These are phyloP conservation scores for Escovopsis sp. DNA, from an alignment of 2,329 filamentous ascomycete genomes.

Conservation along the genomic window DNA sequence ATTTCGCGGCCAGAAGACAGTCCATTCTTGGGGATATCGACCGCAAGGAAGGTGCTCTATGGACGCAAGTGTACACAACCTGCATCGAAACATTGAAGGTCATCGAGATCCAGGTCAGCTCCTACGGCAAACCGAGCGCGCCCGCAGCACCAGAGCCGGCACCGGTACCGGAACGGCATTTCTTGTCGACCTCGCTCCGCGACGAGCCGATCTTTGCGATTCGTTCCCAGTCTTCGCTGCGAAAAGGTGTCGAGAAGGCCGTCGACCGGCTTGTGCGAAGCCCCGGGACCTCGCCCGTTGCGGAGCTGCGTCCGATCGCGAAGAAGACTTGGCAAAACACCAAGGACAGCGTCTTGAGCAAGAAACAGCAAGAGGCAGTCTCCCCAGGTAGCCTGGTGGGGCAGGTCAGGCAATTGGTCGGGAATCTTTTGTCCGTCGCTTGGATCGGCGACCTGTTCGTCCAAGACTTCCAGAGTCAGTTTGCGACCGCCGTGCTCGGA, in stretches of 20 bases:
- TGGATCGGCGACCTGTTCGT: conserved; percentile 55
- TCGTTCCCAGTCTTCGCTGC: conserved; percentile 22
- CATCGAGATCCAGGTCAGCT: conserved; percentile 53
- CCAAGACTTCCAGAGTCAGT: conserved; percentile 49
- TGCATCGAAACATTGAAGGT: conserved; percentile 56
- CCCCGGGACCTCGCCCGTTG: conserved; percentile 32
- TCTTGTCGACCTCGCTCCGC: conserved; percentile 25
- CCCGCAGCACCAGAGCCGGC: conserved; percentile 18
- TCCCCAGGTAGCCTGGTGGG: conserved; percentile 33
- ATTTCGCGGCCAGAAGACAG: conserved; percentile 60
- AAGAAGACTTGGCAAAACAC: conserved; percentile 34
- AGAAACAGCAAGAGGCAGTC: conserved; percentile 40
- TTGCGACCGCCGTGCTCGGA: conserved; percentile 56
- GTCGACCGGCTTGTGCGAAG: conserved; percentile 29
- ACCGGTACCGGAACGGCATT: conserved; percentile 17
- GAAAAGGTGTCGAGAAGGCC: conserved; percentile 30
- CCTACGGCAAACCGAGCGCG: conserved; percentile 34
- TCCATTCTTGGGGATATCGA: conserved; percentile 81
- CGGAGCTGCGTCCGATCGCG: conserved; percentile 35
- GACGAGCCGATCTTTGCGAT: conserved; percentile 32
- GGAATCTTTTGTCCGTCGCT: conserved; percentile 30
- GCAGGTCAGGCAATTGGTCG: conserved; percentile 31
- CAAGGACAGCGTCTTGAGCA: conserved; percentile 32
- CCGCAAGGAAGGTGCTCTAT: conserved; percentile 62
- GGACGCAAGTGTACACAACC: conserved; percentile 59